Evolutionary conservation across 1,284 basidiomycete species (phyloP).

Genomic region (Apiotrichum brassicae): DNA sequence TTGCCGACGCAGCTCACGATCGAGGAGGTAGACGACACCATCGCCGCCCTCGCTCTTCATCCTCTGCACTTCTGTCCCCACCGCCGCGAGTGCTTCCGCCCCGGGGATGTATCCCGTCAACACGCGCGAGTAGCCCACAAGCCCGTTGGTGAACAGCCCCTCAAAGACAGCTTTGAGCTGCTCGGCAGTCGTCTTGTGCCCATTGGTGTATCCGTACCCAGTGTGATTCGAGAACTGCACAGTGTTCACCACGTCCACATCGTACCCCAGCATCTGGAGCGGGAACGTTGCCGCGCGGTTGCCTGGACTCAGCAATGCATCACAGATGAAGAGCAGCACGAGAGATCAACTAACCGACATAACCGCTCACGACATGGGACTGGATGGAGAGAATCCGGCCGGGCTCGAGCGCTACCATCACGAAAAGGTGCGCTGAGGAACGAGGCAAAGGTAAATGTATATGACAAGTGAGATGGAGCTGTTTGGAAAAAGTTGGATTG

Average conservation of each 20-base stretch:
- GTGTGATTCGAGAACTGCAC: conserved; percentile 88
- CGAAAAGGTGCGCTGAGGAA: too few species aligned
- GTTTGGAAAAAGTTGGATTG: too few species aligned
- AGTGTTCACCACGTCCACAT: conserved; percentile 94
- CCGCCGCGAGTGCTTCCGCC: conserved; percentile 66
- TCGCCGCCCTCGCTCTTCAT: conserved; percentile 45
- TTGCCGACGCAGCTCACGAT: conserved; percentile 59
- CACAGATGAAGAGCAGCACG: background rate
- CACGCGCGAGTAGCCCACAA: conserved; percentile 60
- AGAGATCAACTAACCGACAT: conserved; percentile 63
- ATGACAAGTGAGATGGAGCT: too few species aligned
- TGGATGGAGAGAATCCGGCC: conserved; percentile 60
- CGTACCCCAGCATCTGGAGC: conserved; percentile 87
- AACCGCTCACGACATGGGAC: conserved; percentile 89
- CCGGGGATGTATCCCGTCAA: conserved; percentile 88
- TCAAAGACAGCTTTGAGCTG: conserved; percentile 65
- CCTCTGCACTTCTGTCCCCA: conserved; percentile 58
- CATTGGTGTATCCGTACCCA: conserved; percentile 69
- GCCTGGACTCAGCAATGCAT: conserved; percentile 49
- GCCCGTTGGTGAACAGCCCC: conserved; percentile 60
- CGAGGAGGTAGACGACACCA: conserved; percentile 72
- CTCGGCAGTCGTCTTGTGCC: conserved; percentile 62
- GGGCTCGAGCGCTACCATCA: conserved; percentile 28
- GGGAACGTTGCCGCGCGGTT: conserved; percentile 84
- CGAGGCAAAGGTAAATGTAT: too few species aligned